A percentile compares a stretch with the other conserved stretches of the same genome.
phyloP scores from a whole-genome alignment of 371 early-diverging fungal species.

The Choanephora cucurbitarum region DNA sequence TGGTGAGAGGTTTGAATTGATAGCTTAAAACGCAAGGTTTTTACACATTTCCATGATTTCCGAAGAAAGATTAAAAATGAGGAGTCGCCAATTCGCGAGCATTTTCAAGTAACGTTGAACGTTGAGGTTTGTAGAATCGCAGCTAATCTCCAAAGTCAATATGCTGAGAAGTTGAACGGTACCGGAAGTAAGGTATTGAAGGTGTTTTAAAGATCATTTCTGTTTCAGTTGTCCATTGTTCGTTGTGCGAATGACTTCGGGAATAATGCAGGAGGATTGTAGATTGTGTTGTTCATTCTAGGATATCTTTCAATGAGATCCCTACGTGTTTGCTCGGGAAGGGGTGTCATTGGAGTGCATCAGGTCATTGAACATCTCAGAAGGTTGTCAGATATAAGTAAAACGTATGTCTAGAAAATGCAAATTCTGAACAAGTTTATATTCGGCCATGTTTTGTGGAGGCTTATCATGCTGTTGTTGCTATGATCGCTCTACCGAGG shows the following conservation, averaged over 20 bases:
- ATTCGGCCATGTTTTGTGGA: background rate
- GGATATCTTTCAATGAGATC: constrained; percentile 16
- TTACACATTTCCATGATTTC: constrained; percentile 3
- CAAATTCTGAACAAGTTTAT: background rate
- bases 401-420: constrained; percentile 8
- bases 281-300: background rate
- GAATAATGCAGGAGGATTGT: constrained; percentile 8
- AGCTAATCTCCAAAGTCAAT: constrained; percentile 7
- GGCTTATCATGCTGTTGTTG: background rate
- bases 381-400: constrained; percentile 4
- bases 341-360: background rate
- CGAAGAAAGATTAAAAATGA: background rate
- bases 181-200: constrained; percentile 4
- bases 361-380: background rate
- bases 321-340: constrained; percentile 12
- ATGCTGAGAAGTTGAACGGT: background rate
- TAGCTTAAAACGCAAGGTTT: background rate
- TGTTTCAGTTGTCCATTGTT: constrained; percentile 2
- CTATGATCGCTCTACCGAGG: constrained; percentile 4
- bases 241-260: constrained; percentile 8
- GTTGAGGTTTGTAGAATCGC: background rate
- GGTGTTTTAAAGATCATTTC: constrained; percentile 8
- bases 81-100: background rate
- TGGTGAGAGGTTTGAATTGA: background rate
- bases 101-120: background rate